Evolutionary conservation across 2,329 filamentous ascomycete species (phyloP), one percentile per base, ranked within the genome.

Genomic region (Aspergillus chevalieri): DNA sequence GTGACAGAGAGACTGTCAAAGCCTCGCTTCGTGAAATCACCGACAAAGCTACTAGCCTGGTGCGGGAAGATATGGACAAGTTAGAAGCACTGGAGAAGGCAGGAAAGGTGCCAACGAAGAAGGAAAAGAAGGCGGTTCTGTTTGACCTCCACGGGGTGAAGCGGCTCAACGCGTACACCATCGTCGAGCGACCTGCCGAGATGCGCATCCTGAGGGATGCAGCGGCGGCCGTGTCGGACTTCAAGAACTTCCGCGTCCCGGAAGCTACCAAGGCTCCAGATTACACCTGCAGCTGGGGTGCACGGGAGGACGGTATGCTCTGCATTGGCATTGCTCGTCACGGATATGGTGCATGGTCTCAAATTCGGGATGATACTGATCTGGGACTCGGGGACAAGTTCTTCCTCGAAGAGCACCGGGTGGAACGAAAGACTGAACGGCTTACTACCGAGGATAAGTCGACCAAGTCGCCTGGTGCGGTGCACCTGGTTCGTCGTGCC

Each of bases 391-490:
- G 77, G 1, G 90, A 95, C 61, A 97, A 96, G 64, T 88, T 97
- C 66, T 98, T 95, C 73, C 74, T 98, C 1, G 93, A 98, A 66
- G 94, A 98, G 69, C 91, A 97, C 67, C 87, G 92, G n/a, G 92
- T 97, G 15, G 93, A 95, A 68, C 93, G 94, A 73, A 97, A 97
- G 67, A 91, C 93, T 62, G 90, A 96, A 68, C 86, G 93, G 33
- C 73, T 81, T 55, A 83, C 83, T 61, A 78, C 78, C 15, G 87
- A 70, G n/a, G 66, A 69, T 24, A 73, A 73, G 51, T 61, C 70
- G 24, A 74, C 72, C 33, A 94, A 95, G 63, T 95, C 92, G 2
- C 93, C 93, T 3, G 93, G 93, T n/a, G 92, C 93, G 19, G 93
- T 98, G 24, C 93, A 98, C 66, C 83, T 98, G 42, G 92, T 97